These are phyloP conservation scores for Cunninghamia lanceolata DNA, from an alignment of 75 land plant species.

Conservation along the genomic window DNA sequence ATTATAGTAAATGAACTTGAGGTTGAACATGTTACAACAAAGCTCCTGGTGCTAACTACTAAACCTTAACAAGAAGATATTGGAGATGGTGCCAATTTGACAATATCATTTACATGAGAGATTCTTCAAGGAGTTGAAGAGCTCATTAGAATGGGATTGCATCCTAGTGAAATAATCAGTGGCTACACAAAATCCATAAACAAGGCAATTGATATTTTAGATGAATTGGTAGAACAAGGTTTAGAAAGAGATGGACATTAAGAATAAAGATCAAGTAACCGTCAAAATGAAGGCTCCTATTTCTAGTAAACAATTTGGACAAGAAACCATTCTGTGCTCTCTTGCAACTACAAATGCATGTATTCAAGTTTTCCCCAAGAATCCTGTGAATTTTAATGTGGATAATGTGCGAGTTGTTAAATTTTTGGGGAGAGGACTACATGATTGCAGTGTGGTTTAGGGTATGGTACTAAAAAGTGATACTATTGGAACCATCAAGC, in stretches of 20 bases:
- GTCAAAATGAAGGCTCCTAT: constrained; percentile 80
- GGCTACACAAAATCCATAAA: constrained; percentile 83
- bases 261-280: constrained; percentile 78
- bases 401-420: constrained; percentile 99
- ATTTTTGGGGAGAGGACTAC: constrained; percentile 88
- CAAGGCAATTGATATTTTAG: constrained; percentile 59
- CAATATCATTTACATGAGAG: constrained; percentile 90
- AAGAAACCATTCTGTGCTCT: constrained; percentile 72
- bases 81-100: constrained; percentile 93
- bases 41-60: too few species aligned
- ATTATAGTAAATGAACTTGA: too few species aligned
- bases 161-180: constrained; percentile 93
- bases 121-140: constrained; percentile 92
- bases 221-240: constrained; percentile 71
- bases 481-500: constrained; percentile 82
- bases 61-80: constrained; percentile 98
- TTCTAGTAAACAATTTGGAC: constrained; percentile 97
- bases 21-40: too few species aligned
- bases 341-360: constrained; percentile 87
- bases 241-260: constrained; percentile 88
- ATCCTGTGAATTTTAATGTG: constrained; percentile 90
- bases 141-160: constrained; percentile 88
- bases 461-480: constrained; percentile 95
- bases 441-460: constrained; percentile 64
- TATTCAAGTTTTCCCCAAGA: constrained; percentile 23